phyloP scores from a whole-genome alignment of 208 protist genomes.

The Leishmania braziliensis region DNA sequence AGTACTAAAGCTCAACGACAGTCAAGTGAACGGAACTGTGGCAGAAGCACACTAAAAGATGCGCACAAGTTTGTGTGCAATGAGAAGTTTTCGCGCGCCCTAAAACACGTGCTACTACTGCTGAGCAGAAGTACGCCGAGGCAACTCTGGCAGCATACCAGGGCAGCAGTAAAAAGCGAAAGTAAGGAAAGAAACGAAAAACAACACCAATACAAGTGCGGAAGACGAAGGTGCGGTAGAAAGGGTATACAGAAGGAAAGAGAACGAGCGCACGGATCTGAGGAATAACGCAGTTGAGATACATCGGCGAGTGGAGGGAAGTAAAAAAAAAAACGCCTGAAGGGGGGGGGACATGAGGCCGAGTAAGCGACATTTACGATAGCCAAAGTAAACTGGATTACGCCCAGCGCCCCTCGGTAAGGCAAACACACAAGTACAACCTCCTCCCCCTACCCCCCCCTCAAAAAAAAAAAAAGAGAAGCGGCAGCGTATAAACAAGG shows the following conservation, averaged over 20 bases:
- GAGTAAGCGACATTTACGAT: background rate
- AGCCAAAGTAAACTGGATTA: background rate
- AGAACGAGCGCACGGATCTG: background rate
- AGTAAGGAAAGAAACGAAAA: background rate
- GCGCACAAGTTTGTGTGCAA: background rate
- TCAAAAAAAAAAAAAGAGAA: background rate
- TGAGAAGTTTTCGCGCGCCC: background rate
- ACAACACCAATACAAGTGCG: slow-evolving; percentile 7
- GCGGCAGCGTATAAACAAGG: background rate
- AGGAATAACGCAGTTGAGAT: slow-evolving; percentile 4
- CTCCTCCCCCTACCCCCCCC: too few species aligned
- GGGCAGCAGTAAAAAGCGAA: background rate
- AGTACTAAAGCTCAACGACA: background rate
- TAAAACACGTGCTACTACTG: background rate
- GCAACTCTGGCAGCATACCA: background rate
- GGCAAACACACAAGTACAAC: too few species aligned
- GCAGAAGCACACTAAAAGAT: background rate
- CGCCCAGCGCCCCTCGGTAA: too few species aligned
- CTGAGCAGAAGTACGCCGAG: background rate
- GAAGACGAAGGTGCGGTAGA: background rate
- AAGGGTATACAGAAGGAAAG: background rate
- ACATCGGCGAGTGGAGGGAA: background rate
- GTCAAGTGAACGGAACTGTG: background rate
- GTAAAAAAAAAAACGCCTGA: slow-evolving; percentile 2
- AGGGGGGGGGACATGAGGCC: background rate